Conservation (phyloP, 768 basidiomycete genomes). For the Russula lepida region DNA sequence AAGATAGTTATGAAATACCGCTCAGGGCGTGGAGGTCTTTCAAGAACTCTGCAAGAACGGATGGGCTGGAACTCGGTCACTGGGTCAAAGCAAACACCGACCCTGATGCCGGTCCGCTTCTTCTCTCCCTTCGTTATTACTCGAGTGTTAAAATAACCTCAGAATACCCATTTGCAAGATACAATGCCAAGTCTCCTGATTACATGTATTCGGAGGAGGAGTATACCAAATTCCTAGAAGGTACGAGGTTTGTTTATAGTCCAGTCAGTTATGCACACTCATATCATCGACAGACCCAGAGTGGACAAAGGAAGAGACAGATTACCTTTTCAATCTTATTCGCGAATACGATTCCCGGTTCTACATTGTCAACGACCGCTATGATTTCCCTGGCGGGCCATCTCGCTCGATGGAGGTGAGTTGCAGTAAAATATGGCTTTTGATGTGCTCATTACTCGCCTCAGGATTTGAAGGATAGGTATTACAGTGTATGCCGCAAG, state of each 20-base stretch:
- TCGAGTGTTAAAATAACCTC: not conserved
- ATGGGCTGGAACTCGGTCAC: slow-evolving; percentile 64
- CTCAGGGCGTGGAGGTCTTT: slow-evolving; percentile 71
- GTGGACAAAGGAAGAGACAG: slow-evolving; percentile 92
- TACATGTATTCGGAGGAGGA: slow-evolving; percentile 82
- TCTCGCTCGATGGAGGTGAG: slow-evolving; percentile 63
- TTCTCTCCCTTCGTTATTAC: not conserved
- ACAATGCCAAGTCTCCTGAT: slow-evolving; percentile 57
- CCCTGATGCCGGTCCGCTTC: slow-evolving; percentile 42
- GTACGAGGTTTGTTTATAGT: slow-evolving; percentile 30
- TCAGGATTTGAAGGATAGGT: slow-evolving; percentile 90
- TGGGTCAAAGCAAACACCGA: slow-evolving; percentile 68
- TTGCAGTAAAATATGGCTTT: not conserved
- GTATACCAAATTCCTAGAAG: slow-evolving; percentile 71
- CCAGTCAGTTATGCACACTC: not conserved
- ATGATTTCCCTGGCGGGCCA: slow-evolving; percentile 55
- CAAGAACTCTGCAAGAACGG: slow-evolving; percentile 59
- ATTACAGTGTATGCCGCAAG: slow-evolving; percentile 85
- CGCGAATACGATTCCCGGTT: slow-evolving; percentile 82
- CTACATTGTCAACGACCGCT: slow-evolving; percentile 86
- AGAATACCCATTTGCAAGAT: slow-evolving; percentile 81
- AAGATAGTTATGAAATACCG: not conserved
- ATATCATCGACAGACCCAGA: slow-evolving; percentile 45
- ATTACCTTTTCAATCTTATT: slow-evolving; percentile 78
- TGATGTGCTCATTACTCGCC: not conserved